A percentile compares a stretch with the other conserved stretches of the same genome.
These are phyloP conservation scores for Auricularia heimuer DNA, from an alignment of 768 basidiomycete genomes.

Conservation along the genomic window DNA sequence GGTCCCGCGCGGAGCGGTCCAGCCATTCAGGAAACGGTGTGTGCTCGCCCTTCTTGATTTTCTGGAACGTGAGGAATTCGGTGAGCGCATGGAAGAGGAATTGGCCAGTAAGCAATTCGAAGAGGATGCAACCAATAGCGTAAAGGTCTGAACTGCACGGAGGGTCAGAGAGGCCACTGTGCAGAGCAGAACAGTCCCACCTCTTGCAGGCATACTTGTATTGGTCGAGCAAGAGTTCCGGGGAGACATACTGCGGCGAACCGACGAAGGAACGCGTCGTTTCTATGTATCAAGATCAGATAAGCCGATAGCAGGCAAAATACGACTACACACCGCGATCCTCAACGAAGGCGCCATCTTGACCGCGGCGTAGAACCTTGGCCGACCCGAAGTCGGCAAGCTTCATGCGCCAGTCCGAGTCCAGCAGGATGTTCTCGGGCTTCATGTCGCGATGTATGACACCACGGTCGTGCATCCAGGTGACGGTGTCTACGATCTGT, in stretches of 20 bases:
- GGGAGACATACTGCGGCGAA: slow-evolving; percentile 82
- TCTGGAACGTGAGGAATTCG: slow-evolving; percentile 91
- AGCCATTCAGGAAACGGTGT: slow-evolving; percentile 71
- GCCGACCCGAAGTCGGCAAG: slow-evolving; percentile 98
- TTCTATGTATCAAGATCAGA: slow-evolving; percentile 28
- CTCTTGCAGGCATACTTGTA: slow-evolving; percentile 61
- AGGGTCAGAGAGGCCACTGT: slow-evolving; percentile 4
- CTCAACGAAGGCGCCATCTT: neutral
- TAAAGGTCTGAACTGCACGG: slow-evolving; percentile 76
- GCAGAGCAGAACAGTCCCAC: slow-evolving; percentile 28
- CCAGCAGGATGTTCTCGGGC: slow-evolving; percentile 86
- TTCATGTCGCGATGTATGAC: slow-evolving; percentile 87
- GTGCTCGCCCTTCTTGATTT: slow-evolving; percentile 83
- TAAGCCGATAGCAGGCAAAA: neutral
- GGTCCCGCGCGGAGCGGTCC: slow-evolving; percentile 68
- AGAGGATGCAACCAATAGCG: slow-evolving; percentile 91
- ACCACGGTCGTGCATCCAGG: slow-evolving; percentile 83
- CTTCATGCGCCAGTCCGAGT: slow-evolving; percentile 76
- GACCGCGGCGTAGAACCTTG: slow-evolving; percentile 32
- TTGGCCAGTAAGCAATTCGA: slow-evolving; percentile 83
- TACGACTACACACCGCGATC: slow-evolving; percentile 2
- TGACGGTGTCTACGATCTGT: slow-evolving; percentile 79
- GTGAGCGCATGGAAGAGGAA: slow-evolving; percentile 89
- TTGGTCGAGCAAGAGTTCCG: slow-evolving; percentile 66
- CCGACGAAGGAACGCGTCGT: slow-evolving; percentile 74